Percentiles rank a stretch among this genome's conserved stretches.
These are phyloP conservation scores for Phytophthora fragariaefolia DNA, from an alignment of 352 stramenopile species.

Conservation along the genomic window DNA sequence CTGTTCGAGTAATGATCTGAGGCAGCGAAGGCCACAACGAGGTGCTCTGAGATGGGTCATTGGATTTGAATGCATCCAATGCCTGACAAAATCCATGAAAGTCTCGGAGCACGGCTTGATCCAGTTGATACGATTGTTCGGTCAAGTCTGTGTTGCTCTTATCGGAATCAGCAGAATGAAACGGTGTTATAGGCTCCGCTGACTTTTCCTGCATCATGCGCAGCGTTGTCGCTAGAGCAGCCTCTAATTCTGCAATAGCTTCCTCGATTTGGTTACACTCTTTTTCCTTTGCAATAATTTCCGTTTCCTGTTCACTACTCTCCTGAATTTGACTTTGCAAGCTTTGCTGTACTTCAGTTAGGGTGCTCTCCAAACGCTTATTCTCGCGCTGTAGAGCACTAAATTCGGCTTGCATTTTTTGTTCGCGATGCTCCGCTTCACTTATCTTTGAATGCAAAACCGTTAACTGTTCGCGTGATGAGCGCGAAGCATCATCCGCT, in stretches of 20 bases:
- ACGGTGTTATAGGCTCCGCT: background rate
- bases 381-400: conserved; percentile 21
- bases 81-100: conserved; percentile 34
- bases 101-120: conserved; percentile 18
- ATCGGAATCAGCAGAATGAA: background rate
- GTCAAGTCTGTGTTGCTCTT: background rate
- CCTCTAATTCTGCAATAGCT: conserved; percentile 43
- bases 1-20: conserved; percentile 17
- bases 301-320: conserved; percentile 17
- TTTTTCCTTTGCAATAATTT: conserved; percentile 18
- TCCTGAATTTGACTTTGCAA: conserved; percentile 29
- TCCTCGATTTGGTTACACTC: conserved; percentile 38
- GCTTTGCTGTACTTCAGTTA: conserved; percentile 28
- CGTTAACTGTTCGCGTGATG: conserved; percentile 12
- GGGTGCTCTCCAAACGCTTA: conserved; percentile 20
- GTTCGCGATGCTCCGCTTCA: conserved; percentile 4
- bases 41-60: background rate
- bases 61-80: conserved; percentile 20
- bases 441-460: conserved; percentile 18
- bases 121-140: conserved; percentile 17
- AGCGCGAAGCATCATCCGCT: conserved; percentile 19
- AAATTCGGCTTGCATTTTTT: conserved; percentile 19
- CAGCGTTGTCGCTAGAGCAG: conserved; percentile 29
- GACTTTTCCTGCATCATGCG: conserved; percentile 16
- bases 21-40: conserved; percentile 24